Percentiles rank a stretch among this genome's conserved stretches.
phyloP scores from a whole-genome alignment of 768 basidiomycete genomes.

The Leccinellum rugosiceps region DNA sequence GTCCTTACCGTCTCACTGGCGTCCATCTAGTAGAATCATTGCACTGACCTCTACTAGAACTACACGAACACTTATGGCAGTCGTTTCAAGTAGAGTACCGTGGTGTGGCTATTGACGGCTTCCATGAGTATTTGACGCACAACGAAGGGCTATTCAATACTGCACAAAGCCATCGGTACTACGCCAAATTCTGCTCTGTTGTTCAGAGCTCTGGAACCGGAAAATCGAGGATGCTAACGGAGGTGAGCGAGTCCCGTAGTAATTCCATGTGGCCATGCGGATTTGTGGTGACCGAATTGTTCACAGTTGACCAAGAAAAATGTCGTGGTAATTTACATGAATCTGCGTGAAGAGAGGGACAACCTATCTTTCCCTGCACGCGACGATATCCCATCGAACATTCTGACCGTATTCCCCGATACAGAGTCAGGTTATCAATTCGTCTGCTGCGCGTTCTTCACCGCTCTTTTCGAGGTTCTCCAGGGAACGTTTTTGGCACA shows the following conservation, averaged over 20 bases:
- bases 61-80: not conserved
- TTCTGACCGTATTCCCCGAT: not conserved
- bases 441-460: not conserved
- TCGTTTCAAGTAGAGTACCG: not conserved
- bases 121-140: not conserved
- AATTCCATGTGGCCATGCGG: not conserved
- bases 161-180: not conserved
- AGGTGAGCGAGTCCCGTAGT: not conserved
- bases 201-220: not conserved
- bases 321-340: not conserved
- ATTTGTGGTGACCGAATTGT: not conserved
- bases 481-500: not conserved
- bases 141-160: not conserved
- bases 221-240: not conserved
- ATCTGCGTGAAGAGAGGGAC: not conserved
- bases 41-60: not conserved
- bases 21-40: not conserved
- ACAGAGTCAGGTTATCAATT: not conserved
- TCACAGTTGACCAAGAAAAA: not conserved
- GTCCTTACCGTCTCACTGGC: not conserved
- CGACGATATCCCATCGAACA: not conserved
- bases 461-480: not conserved
- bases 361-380: not conserved
- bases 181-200: not conserved
- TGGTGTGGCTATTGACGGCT: not conserved